Evolutionary conservation across 192 early-diverging fungal species (phyloP).

Genomic region (Spizellomyces sp.): DNA sequence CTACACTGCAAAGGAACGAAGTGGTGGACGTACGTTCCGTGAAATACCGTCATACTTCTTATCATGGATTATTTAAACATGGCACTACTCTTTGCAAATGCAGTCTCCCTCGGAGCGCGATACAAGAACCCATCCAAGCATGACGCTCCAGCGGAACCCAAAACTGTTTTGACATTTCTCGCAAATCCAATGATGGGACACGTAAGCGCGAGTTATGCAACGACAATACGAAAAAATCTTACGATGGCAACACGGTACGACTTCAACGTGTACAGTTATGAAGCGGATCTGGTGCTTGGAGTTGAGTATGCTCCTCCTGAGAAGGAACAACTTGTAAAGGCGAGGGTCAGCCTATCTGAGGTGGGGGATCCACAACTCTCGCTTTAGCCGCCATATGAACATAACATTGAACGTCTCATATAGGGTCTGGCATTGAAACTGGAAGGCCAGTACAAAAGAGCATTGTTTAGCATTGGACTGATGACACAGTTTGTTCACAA

Average conservation of each 20-base stretch:
- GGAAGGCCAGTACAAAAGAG: constrained; percentile 69
- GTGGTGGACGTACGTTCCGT: constrained; percentile 76
- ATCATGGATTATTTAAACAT: constrained; percentile 12
- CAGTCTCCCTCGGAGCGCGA: constrained; percentile 36
- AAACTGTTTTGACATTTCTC: constrained; percentile 69
- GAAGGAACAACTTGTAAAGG: constrained; percentile 59
- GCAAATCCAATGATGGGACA: constrained; percentile 95
- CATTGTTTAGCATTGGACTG: constrained; percentile 69
- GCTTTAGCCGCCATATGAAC: neutral
- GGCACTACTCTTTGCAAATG: too few species aligned
- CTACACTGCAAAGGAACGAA: constrained; percentile 71
- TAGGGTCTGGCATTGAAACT: constrained; percentile 69
- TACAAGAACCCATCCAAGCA: constrained; percentile 26
- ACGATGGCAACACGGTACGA: constrained; percentile 83
- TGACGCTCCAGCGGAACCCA: constrained; percentile 39
- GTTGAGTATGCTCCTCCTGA: constrained; percentile 72
- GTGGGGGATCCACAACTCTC: constrained; percentile 18
- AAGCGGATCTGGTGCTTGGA: constrained; percentile 87
- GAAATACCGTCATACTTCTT: neutral
- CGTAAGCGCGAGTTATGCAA: constrained; percentile 79
- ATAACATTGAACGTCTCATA: neutral
- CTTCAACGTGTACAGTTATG: constrained; percentile 89
- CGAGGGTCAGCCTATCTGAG: constrained; percentile 50
- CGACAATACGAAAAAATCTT: constrained; percentile 70
- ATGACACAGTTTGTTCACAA: constrained; percentile 57